These are phyloP conservation scores for Apophysomyces elegans DNA, from an alignment of 371 early-diverging fungal species.

Conservation along the genomic window DNA sequence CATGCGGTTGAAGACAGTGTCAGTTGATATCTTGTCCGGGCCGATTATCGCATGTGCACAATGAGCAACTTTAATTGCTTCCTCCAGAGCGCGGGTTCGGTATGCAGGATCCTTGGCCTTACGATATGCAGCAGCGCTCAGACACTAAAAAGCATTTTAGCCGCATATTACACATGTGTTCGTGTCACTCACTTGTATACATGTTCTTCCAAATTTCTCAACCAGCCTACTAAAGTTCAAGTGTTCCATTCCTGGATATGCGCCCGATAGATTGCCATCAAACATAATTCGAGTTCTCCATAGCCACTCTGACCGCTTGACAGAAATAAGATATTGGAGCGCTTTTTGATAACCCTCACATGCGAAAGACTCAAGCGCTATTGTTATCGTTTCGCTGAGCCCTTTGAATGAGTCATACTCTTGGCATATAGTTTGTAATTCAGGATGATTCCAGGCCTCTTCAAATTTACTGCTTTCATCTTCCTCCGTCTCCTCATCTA, in stretches of 20 bases:
- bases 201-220: slow-evolving; percentile 32
- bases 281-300: slow-evolving; percentile 42
- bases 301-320: slow-evolving; percentile 30
- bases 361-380: slow-evolving; percentile 25
- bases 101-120: slow-evolving; percentile 41
- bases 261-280: slow-evolving; percentile 21
- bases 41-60: slow-evolving; percentile 43
- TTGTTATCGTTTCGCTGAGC: slow-evolving; percentile 16
- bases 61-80: slow-evolving; percentile 39
- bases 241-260: slow-evolving; percentile 24
- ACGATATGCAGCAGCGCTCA: slow-evolving; percentile 18
- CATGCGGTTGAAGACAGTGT: slow-evolving; percentile 29
- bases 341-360: slow-evolving; percentile 23
- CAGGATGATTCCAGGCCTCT: slow-evolving; percentile 13
- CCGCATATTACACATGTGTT: not conserved
- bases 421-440: slow-evolving; percentile 21
- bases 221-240: slow-evolving; percentile 26
- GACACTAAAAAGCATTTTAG: not conserved
- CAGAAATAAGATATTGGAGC: slow-evolving; percentile 26
- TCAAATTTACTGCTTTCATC: not conserved
- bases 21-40: slow-evolving; percentile 30
- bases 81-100: slow-evolving; percentile 43
- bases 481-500: not conserved
- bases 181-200: slow-evolving; percentile 30
- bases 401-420: slow-evolving; percentile 27